phyloP scores from a whole-genome alignment of 345 rosid genomes.

The Lepidium africanum region DNA sequence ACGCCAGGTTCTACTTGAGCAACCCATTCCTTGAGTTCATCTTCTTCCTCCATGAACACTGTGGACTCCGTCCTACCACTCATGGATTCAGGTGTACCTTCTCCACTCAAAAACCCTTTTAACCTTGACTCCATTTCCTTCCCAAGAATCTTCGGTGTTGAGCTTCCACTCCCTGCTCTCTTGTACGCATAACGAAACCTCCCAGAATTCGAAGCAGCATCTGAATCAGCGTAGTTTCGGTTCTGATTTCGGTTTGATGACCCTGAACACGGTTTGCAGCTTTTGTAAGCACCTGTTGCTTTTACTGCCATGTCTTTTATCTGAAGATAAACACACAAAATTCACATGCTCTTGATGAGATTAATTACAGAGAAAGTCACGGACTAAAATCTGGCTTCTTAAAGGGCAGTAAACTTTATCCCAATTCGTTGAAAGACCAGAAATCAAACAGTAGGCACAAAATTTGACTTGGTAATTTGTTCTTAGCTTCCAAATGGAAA shows the following conservation, averaged over 20 bases:
- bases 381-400: background rate
- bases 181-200: constrained; percentile 62
- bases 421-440: background rate
- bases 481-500: constrained; percentile 6
- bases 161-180: constrained; percentile 54
- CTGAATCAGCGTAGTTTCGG: constrained; percentile 47
- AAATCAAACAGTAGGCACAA: background rate
- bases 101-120: constrained; percentile 83
- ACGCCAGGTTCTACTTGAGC: constrained; percentile 99
- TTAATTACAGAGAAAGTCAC: background rate
- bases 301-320: constrained; percentile 86
- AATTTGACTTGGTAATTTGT: background rate
- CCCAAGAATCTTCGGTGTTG: constrained; percentile 61
- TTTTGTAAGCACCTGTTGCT: constrained; percentile 82
- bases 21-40: constrained; percentile 96
- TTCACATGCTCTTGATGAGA: background rate
- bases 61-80: constrained; percentile 80
- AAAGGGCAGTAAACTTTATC: background rate
- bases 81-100: constrained; percentile 76
- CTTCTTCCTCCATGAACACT: constrained; percentile 81
- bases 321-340: constrained; percentile 24
- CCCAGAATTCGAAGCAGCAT: constrained; percentile 55
- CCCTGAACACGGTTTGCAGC: constrained; percentile 81
- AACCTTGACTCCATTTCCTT: constrained; percentile 78
- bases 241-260: constrained; percentile 47